Conservation (phyloP, 164 flowering plant species). For the Tetracentron sinense region DNA sequence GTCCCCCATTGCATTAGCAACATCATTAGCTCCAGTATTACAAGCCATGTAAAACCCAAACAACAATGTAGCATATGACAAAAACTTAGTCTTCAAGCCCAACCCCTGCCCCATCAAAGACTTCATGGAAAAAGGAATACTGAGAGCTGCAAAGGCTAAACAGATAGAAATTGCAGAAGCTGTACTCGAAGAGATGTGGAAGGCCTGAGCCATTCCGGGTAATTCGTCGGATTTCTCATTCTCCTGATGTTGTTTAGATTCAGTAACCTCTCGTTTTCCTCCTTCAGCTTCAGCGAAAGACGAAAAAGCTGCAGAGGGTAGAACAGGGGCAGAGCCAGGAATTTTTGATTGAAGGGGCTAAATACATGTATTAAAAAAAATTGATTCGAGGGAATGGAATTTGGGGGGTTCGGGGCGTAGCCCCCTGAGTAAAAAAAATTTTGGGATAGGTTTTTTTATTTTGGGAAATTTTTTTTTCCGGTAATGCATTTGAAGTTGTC, state of each 20-base stretch:
- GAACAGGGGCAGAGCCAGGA: too few species aligned
- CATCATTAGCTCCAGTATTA: slow-evolving; percentile 98
- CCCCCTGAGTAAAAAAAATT: too few species aligned
- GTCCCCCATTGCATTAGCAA: slow-evolving; percentile 99
- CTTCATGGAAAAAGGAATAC: slow-evolving; percentile 54
- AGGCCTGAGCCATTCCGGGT: slow-evolving; percentile 80
- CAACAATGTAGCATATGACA: slow-evolving; percentile 68
- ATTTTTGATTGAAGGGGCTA: too few species aligned
- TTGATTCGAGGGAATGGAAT: too few species aligned
- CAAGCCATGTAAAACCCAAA: slow-evolving; percentile 96
- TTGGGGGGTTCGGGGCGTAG: too few species aligned
- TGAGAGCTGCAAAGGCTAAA: slow-evolving; percentile 65
- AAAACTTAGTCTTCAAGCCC: slow-evolving; percentile 52
- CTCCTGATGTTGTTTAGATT: slow-evolving; percentile 2
- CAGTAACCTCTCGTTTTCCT: slow-evolving; percentile 16
- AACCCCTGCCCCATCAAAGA: slow-evolving; percentile 53
- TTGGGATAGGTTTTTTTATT: too few species aligned
- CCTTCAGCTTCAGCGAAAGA: slow-evolving; percentile 59
- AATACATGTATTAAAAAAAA: too few species aligned
- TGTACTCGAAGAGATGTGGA: slow-evolving; percentile 60
- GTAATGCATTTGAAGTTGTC: too few species aligned
- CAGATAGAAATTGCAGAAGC: slow-evolving; percentile 61
- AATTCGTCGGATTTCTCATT: slow-evolving; percentile 21
- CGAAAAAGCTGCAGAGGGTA: slow-evolving; percentile 51
- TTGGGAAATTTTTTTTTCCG: too few species aligned